These are phyloP conservation scores for Jackrogersella minutella DNA, from an alignment of 495 filamentous ascomycete species.

Conservation along the genomic window DNA sequence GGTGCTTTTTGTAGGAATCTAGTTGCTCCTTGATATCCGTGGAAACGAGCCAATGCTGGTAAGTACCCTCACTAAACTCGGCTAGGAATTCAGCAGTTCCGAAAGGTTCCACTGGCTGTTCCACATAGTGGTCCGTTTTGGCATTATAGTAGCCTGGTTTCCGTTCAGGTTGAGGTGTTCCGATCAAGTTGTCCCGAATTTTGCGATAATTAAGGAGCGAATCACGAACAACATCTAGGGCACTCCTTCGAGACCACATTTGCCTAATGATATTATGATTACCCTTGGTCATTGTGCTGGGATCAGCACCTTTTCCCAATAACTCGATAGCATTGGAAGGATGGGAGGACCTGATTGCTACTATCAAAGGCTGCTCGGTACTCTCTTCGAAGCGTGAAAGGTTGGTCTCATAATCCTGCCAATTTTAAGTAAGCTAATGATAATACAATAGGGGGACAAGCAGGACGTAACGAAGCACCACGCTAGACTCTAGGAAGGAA, in stretches of 20 bases:
- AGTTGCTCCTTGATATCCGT: slow-evolving; percentile 39
- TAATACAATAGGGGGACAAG: neutral
- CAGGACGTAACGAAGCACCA: neutral
- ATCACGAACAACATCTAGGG: slow-evolving; percentile 64
- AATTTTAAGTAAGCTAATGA: slow-evolving; percentile 42
- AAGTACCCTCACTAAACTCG: slow-evolving; percentile 56
- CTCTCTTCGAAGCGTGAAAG: slow-evolving; percentile 47
- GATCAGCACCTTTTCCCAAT: slow-evolving; percentile 65
- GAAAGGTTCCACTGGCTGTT: slow-evolving; percentile 25
- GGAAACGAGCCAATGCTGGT: slow-evolving; percentile 60
- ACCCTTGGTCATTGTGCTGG: slow-evolving; percentile 55
- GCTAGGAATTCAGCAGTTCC: slow-evolving; percentile 51
- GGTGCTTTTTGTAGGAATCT: slow-evolving; percentile 13
- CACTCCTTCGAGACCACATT: slow-evolving; percentile 20
- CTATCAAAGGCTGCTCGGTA: slow-evolving; percentile 66
- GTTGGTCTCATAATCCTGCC: slow-evolving; percentile 53
- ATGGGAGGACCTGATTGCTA: slow-evolving; percentile 60
- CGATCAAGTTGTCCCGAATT: slow-evolving; percentile 49
- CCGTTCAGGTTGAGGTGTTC: neutral
- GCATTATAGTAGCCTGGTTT: slow-evolving; percentile 14
- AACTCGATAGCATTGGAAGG: slow-evolving; percentile 63
- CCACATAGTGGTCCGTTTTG: neutral
- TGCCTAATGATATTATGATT: slow-evolving; percentile 47
- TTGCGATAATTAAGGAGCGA: slow-evolving; percentile 57
- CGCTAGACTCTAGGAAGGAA: no score